Evolutionary conservation across 208 protist genomes (phyloP), one percentile per base, ranked within the genome.

Genomic region (Leishmania arabica): DNA sequence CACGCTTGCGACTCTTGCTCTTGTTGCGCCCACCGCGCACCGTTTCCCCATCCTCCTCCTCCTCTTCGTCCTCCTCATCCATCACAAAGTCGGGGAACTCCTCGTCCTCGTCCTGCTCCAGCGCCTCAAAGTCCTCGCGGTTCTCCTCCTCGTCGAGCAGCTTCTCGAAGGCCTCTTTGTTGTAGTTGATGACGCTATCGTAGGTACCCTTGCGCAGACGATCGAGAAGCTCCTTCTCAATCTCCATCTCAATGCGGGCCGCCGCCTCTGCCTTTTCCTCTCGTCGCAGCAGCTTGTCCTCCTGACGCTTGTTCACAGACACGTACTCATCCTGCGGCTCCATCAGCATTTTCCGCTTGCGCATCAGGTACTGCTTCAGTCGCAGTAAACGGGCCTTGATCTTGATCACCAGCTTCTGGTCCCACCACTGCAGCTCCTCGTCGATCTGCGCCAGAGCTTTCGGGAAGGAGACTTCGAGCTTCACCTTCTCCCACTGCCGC

Each of bases 401-500:
- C 86, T 99, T 99, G 83, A 99, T 99, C n/a, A 98, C 92, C 27
- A 98, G 74, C 78, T 96, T 97, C 75, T 93, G 89, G 73, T 96
- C 92, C 98, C 99, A 99, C 92, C 98, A 99, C 82, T 99, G 92
- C 64, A 99, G 88, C 73, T 99, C 88, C 60, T 98, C 87, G 86
- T 99, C 98, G 45, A 99, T 99, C 86, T 98, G 95, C 58, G 86
- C 91, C 11, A 99, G 84, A n/a, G 98, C 98, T 81, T 96, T 91
- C 54, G 93, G 89, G 77, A 99, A 99, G 85, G 98, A 99, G 74
- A 93, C 91, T 66, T 98, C 92, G 21, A 99, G 94, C 87, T 98
- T 95, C 11, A 99, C 92, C 86, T 99, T 99, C 89, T 99, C 98
- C 99, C 99, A 99, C 82, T 99, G 86, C 9, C 99, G 97, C 3